A percentile compares a stretch with the other conserved stretches of the same genome.
Evolutionary conservation across 129 eudicot species (phyloP).

Genomic region (Smallanthus sonchifolius): DNA sequence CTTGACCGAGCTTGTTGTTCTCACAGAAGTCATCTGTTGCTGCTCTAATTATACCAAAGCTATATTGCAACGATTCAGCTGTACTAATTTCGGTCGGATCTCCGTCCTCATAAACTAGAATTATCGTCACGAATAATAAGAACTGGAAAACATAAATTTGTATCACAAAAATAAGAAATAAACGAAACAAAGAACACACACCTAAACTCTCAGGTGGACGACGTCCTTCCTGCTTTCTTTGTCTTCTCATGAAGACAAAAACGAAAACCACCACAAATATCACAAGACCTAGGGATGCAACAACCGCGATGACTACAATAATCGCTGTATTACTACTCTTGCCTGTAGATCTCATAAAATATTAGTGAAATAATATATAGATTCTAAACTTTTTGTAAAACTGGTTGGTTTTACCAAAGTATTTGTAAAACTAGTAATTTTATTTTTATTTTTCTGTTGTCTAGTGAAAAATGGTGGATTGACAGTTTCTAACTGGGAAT

Average conservation of each 20-base stretch:
- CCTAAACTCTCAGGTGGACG: not conserved
- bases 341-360: slow-evolving; percentile 4
- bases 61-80: slow-evolving; percentile 43
- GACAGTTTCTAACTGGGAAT: no score
- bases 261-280: slow-evolving; percentile 7
- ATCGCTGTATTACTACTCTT: not conserved
- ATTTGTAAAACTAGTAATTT: no score
- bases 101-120: slow-evolving; percentile 13
- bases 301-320: slow-evolving; percentile 9
- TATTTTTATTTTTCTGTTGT: no score
- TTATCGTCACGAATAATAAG: not conserved
- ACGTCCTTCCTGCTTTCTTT: not conserved
- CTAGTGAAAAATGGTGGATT: no score
- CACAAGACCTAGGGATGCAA: slow-evolving; percentile 3
- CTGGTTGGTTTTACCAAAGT: no score
- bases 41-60: slow-evolving; percentile 25
- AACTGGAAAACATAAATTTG: not conserved
- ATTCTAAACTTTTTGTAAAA: no score
- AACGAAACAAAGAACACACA: not conserved
- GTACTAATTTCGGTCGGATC: slow-evolving; percentile 20
- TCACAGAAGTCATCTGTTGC: slow-evolving; percentile 35
- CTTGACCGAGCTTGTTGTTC: slow-evolving; percentile 35
- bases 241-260: slow-evolving; percentile 20
- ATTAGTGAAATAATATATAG: not conserved
- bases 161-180: not conserved